Evolutionary conservation across 2,329 filamentous ascomycete species (phyloP), one percentile per base, ranked within the genome.

Genomic region (Pseudogymnoascus sp.): DNA sequence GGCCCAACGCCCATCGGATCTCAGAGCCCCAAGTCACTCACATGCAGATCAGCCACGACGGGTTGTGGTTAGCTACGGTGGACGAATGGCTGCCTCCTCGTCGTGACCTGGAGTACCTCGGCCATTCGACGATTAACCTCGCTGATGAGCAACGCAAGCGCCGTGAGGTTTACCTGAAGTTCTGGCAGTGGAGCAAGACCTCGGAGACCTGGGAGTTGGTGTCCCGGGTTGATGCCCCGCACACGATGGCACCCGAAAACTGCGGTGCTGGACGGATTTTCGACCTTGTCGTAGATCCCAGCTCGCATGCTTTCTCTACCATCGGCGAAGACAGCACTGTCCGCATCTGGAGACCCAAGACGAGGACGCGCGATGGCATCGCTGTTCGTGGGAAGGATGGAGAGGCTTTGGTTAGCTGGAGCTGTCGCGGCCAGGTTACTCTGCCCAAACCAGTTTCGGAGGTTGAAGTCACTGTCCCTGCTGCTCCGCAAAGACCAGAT

Each of bases 51-150:
- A 93, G 90, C 45, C 78, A 82, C 59, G 88, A 97, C 71, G 93
- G 93, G 16, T 82, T 85, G 67, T 97, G 93, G 92, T 82, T 99
- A 63, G 92, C 89, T 4, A 97, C 91, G 1, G 83, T 96, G 1
- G 94, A 99, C 72, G 90, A 92, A 70, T 99, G 94, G 94, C 81
- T 83, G 60, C 92, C 92, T 1, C 85, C 90, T 8, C 76, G 78
- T 11, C 78, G 83, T 64, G 92, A 97, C 70, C 75, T 90, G 12
- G 81, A 83, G 39, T 81, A 81, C 62, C 73, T 89, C 7, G 77
- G 78, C 61, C 76, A 81, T 65, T 71, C 78, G 19, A 75, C 74
- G 41, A 74, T 72, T n/a, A 71, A 74, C 61, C 75, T 70, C 65
- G 77, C 75, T 67, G 80, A 76, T 60, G 80, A 83, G 63, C 74